Evolutionary conservation across 2,329 filamentous ascomycete species (phyloP).

Genomic region (Aspergillus fructus): DNA sequence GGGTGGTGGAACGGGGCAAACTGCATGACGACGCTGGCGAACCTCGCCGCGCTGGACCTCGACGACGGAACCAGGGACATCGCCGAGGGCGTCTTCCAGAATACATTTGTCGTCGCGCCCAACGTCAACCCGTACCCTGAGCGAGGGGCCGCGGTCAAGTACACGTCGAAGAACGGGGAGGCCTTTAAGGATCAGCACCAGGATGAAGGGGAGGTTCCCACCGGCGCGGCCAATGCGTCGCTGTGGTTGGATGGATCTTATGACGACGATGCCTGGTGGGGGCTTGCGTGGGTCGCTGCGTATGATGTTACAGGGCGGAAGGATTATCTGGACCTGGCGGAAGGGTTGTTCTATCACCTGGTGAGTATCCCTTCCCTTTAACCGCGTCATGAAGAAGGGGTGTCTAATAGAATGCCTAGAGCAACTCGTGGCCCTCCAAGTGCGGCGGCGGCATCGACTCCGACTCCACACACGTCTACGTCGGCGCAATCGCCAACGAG

Average conservation of each 20-base stretch:
- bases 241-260: slow-evolving; percentile 38
- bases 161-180: neutral
- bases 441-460: slow-evolving; percentile 51
- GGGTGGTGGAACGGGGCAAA: slow-evolving; percentile 78
- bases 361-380: slow-evolving; percentile 21
- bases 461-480: slow-evolving; percentile 46
- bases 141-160: neutral
- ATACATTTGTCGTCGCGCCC: neutral
- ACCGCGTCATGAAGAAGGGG: too few relatives aligned
- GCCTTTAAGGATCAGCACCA: neutral
- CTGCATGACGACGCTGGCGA: slow-evolving; percentile 60
- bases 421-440: slow-evolving; percentile 42
- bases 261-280: slow-evolving; percentile 57
- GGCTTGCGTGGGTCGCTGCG: slow-evolving; percentile 54
- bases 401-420: too few relatives aligned
- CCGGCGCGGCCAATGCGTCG: slow-evolving; percentile 15
- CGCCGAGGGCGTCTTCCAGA: neutral
- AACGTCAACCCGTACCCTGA: neutral
- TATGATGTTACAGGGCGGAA: slow-evolving; percentile 52
- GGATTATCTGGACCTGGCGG: slow-evolving; percentile 48
- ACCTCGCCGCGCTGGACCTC: slow-evolving; percentile 43
- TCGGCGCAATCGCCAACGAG: slow-evolving; percentile 58
- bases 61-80: slow-evolving; percentile 8
- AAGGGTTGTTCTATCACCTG: slow-evolving; percentile 51
- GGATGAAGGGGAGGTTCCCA: neutral